Base-by-base conservation (phyloP, 1,139 yeast genomes). In the Yamadazyma blattariae region DNA sequence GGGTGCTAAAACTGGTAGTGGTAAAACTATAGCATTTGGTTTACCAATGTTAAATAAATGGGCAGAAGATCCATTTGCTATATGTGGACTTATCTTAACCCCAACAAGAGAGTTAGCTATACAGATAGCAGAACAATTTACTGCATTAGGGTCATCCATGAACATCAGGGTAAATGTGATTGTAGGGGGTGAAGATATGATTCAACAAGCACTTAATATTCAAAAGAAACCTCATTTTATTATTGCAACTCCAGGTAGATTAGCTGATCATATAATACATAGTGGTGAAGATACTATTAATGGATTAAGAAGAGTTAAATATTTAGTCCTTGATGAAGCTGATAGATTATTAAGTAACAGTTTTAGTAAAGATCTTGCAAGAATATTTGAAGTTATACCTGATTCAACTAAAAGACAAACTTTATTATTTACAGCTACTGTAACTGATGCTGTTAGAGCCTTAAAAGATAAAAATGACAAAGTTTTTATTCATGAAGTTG, bases 1-100 rank as follows among this genome's bases (percentile, higher is more conserved):
- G 34, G 98, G 98, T 25, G 98, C 99, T 29, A 86, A 86, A 59
- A 92, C 99, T 0, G 99, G 99, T 63, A 83, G 95, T 22, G 99
- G 99, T 74, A 92, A 92, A 56, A 92, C 99, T 3, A 82, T 94
- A 23, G 96, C 98, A 0, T 92, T 92, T 71, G 97, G 95, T 1
- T 94, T 90, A 17, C 98, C 98, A 1, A 92, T 92, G 89, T 67
- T 92, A 37, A 80, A 95, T 1, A 74, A 82, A 51, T 92, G 98
- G 97, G 85, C 97, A 0, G 84, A 81, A 48, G 98, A 94, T 52
- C 98, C 98, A 0, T 76, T 74, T 57, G 99, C 97, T 2, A 83
- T 92, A 32, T 94, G 73, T 61, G 98, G 97, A 5, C 63, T 92
- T 4, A 74, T 92, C 1, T 63, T 92, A 38, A 94, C 98, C 0